A percentile compares a stretch with the other conserved stretches of the same genome.
Conservation (phyloP, 2,329 filamentous ascomycete species). For the Polytolypa hystricis region DNA sequence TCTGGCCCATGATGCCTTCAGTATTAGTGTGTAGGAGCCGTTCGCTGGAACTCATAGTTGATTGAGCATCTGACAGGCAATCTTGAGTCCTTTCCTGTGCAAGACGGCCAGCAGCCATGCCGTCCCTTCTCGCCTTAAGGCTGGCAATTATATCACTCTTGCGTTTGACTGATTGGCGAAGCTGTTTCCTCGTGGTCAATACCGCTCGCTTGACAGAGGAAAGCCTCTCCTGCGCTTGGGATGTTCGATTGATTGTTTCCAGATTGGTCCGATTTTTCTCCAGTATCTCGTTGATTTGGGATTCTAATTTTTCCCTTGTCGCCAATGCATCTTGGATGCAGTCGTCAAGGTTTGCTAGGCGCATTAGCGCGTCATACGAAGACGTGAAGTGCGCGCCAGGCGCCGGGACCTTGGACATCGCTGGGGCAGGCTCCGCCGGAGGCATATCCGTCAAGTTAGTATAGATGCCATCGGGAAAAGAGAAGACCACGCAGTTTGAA, state of each 20-base stretch:
- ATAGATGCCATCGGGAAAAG: slow-evolving; percentile 79
- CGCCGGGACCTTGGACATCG: slow-evolving; percentile 7
- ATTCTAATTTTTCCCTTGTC: slow-evolving; percentile 60
- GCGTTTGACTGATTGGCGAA: slow-evolving; percentile 51
- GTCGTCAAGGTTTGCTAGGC: slow-evolving; percentile 74
- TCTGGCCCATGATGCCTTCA: slow-evolving; percentile 68
- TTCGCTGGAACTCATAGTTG: slow-evolving; percentile 48
- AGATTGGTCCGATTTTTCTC: slow-evolving; percentile 25
- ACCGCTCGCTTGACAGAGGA: slow-evolving; percentile 41
- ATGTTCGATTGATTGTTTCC: slow-evolving; percentile 22
- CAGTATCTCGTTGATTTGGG: slow-evolving; percentile 58
- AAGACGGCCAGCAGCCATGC: slow-evolving; percentile 54
- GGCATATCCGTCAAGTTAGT: slow-evolving; percentile 60
- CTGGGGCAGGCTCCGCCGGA: slow-evolving; percentile 23
- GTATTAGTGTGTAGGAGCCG: slow-evolving; percentile 44
- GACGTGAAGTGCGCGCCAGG: slow-evolving; percentile 48
- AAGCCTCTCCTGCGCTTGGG: slow-evolving; percentile 30
- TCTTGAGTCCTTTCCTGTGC: slow-evolving; percentile 48
- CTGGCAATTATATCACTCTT: slow-evolving; percentile 58
- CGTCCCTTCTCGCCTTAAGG: slow-evolving; percentile 52
- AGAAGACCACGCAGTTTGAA: slow-evolving; percentile 71
- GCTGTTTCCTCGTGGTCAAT: slow-evolving; percentile 51
- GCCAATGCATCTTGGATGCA: slow-evolving; percentile 82
- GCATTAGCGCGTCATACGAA: slow-evolving; percentile 80
- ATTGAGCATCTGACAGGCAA: slow-evolving; percentile 51